Evolutionary conservation across 192 early-diverging fungal genomes (phyloP).

Genomic region (Coemansia sp.): DNA sequence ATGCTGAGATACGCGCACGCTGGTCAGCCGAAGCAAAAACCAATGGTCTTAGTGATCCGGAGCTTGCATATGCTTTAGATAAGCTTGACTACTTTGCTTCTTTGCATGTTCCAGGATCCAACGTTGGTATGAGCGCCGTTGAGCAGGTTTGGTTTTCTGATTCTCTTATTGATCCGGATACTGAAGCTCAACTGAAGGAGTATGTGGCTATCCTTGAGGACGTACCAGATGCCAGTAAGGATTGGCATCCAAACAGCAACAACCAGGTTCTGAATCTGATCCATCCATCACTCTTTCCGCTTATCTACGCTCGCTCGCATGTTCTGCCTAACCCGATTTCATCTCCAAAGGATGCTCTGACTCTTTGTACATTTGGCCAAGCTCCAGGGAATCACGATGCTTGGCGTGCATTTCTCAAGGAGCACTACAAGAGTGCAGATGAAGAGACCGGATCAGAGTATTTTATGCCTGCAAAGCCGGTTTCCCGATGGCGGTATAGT

Average conservation of each 20-base stretch:
- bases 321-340: slow-evolving; percentile 21
- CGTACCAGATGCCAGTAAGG: slow-evolving; percentile 21
- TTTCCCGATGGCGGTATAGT: too few species aligned
- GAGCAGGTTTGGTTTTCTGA: slow-evolving; percentile 46
- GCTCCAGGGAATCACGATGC: slow-evolving; percentile 9
- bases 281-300: slow-evolving; percentile 55
- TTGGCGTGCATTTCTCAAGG: slow-evolving; percentile 9
- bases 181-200: slow-evolving; percentile 18
- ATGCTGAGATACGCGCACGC: slow-evolving; percentile 24
- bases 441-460: not conserved
- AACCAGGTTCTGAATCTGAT: slow-evolving; percentile 56
- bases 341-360: slow-evolving; percentile 23
- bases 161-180: slow-evolving; percentile 19
- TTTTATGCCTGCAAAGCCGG: not conserved
- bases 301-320: slow-evolving; percentile 30
- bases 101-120: slow-evolving; percentile 24
- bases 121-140: slow-evolving; percentile 22
- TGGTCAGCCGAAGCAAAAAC: slow-evolving; percentile 22
- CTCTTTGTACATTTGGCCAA: slow-evolving; percentile 29
- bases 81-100: slow-evolving; percentile 45
- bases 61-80: slow-evolving; percentile 45
- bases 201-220: slow-evolving; percentile 37
- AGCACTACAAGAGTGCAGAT: not conserved
- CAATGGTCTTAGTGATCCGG: slow-evolving; percentile 35
- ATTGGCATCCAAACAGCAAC: slow-evolving; percentile 52